Base-by-base conservation (phyloP, 345 rosid genomes). In the Stellera chamaejasme region DNA sequence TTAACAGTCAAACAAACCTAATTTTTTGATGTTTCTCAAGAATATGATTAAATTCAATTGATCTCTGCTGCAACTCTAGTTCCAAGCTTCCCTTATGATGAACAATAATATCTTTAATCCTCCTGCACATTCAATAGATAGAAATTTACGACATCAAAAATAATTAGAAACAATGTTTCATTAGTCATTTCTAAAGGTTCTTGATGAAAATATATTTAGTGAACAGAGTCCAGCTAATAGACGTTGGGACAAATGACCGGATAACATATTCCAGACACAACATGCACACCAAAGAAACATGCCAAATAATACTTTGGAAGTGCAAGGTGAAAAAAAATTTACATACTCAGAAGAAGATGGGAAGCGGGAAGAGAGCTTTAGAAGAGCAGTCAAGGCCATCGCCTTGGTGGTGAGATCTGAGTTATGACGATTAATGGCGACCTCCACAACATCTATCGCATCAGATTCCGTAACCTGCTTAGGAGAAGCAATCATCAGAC, bases 1-100 rank as follows among this genome's bases (percentile, higher is more conserved):
- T 36, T 44, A 46, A 23, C 7, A 36, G 58, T 52, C 49, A 59
- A 64, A 45, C 45, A 44, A 62, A 88, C 98, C 93, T 82, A 60
- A 92, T 85, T 64, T 75, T 81, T 69, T 66, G 81, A 72, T 92
- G 98, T 87, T 81, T 92, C 78, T 76, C 90, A 55, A 92, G 75
- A 71, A 92, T 77, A 64, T 92, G 82, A 66, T 78, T 85, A 70
- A 89, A 93, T 65, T 93, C 99, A 10, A 89, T 80, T 53, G 97
- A 89, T 72, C 99, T 82, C 65, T 94, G 99, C 88, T 94, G 99
- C 87, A 90, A 80, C 72, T 94, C 99, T 67, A 94, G 99, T 73
- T 85, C 85, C 79, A 94, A 76, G 74, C 79, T 87, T 52, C 90
- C 90, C 75, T 85, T 94, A 64, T 80, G 79, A 62, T 85, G 95